Percentiles rank a stretch among this genome's conserved stretches.
Conservation (phyloP, 208 protist species). For the Tritrichomonas foetus region DNA sequence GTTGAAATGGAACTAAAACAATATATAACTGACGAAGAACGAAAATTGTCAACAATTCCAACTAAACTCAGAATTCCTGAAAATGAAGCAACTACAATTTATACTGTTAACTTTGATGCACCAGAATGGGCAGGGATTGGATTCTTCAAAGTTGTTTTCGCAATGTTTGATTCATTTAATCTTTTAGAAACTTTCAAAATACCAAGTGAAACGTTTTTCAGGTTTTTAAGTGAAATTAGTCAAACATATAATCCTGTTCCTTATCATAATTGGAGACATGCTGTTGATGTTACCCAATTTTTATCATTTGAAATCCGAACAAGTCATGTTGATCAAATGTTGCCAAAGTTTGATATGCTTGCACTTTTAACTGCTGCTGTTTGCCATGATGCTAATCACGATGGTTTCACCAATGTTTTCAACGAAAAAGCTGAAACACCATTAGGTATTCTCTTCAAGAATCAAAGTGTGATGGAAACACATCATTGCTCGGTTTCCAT, state of each 20-base stretch:
- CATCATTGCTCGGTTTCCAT: conserved; percentile 58
- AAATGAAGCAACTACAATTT: background rate
- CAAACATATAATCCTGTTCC: conserved; percentile 53
- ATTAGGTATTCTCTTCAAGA: conserved; percentile 70
- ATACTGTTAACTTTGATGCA: background rate
- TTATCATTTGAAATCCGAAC: conserved; percentile 52
- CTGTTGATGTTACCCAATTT: conserved; percentile 65
- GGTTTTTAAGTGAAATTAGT: conserved; percentile 36
- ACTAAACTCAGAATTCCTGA: background rate
- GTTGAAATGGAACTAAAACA: background rate
- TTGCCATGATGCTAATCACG: conserved; percentile 91
- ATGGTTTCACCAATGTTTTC: conserved; percentile 88
- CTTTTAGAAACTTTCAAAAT: conserved; percentile 44
- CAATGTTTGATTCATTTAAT: conserved; percentile 40
- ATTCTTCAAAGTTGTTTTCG: background rate
- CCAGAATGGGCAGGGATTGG: background rate
- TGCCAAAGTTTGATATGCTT: conserved; percentile 68
- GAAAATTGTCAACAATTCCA: background rate
- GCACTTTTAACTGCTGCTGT: conserved; percentile 73
- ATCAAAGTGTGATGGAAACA: conserved; percentile 62
- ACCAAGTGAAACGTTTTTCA: background rate
- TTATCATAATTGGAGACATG: conserved; percentile 69
- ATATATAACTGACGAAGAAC: background rate
- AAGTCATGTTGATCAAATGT: conserved; percentile 59
- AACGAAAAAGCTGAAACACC: conserved; percentile 74